phyloP scores from a whole-genome alignment of 129 eudicot species.

The Centaurea solstitialis region DNA sequence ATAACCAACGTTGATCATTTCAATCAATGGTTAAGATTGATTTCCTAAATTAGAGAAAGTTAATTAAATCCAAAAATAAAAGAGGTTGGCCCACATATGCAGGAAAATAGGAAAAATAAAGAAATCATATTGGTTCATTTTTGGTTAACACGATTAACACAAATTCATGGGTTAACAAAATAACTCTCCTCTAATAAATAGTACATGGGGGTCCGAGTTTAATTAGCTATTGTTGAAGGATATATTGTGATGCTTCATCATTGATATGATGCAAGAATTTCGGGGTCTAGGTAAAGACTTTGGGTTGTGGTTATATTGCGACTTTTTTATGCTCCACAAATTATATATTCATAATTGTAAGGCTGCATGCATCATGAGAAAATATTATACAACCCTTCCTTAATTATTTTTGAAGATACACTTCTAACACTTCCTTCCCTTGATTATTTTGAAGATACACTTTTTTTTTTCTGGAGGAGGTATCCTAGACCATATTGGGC shows the following conservation, averaged over 20 bases:
- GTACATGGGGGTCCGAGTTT: background rate
- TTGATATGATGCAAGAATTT: background rate
- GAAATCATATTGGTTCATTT: too few relatives aligned
- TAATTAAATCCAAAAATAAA: too few relatives aligned
- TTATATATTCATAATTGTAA: background rate
- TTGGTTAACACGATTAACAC: too few relatives aligned
- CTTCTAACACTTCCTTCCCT: background rate
- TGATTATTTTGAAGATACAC: background rate
- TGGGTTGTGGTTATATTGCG: slow-evolving; percentile 16
- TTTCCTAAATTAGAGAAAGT: too few relatives aligned
- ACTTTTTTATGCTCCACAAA: slow-evolving; percentile 1
- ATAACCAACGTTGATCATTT: too few relatives aligned
- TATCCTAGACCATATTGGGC: too few relatives aligned
- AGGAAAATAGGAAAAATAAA: too few relatives aligned
- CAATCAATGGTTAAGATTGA: too few relatives aligned
- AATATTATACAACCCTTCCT: background rate
- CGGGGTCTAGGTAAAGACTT: background rate
- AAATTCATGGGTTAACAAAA: too few relatives aligned
- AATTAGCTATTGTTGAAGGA: background rate
- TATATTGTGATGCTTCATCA: background rate
- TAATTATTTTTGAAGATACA: background rate
- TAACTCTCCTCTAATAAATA: too few relatives aligned
- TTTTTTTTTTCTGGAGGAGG: too few relatives aligned
- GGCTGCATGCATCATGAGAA: background rate
- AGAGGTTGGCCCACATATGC: too few relatives aligned